phyloP scores from a whole-genome alignment of 352 stramenopile species.

The Phytophthora sp. region DNA sequence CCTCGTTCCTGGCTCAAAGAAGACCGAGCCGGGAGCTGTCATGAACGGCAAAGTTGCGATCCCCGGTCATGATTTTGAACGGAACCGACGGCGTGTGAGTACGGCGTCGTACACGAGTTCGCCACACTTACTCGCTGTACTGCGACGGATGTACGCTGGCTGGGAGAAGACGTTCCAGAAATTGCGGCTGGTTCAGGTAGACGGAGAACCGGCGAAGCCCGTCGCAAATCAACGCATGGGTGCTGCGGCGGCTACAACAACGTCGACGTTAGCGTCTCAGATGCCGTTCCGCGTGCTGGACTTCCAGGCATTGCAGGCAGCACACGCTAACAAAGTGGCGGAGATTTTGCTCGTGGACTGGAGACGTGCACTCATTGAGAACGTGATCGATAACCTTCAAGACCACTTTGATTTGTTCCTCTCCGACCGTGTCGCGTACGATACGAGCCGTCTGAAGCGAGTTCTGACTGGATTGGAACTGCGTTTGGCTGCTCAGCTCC shows the following conservation, averaged over 20 bases:
- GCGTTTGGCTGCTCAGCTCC: conserved; percentile 86
- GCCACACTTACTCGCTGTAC: conserved; percentile 69
- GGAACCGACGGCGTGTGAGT: conserved; percentile 57
- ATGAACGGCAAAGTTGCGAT: conserved; percentile 85
- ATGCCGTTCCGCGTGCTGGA: conserved; percentile 87
- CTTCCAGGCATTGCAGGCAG: conserved; percentile 82
- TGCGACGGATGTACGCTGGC: conserved; percentile 89
- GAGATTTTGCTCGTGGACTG: conserved; percentile 89
- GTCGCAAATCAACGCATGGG: conserved; percentile 5
- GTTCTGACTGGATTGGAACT: conserved; percentile 88
- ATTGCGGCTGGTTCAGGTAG: conserved; percentile 70
- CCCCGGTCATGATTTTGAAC: conserved; percentile 67
- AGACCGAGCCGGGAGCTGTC: conserved; percentile 25
- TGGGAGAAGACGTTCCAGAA: conserved; percentile 91
- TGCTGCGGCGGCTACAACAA: neutral
- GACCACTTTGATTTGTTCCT: conserved; percentile 95
- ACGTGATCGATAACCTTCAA: conserved; percentile 94
- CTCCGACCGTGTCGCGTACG: conserved; percentile 72
- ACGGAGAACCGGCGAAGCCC: conserved; percentile 28
- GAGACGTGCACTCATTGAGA: conserved; percentile 90
- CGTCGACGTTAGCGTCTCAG: conserved; percentile 48
- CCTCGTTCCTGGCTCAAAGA: conserved; percentile 43
- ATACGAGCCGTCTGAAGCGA: conserved; percentile 58
- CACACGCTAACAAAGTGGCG: conserved; percentile 75
- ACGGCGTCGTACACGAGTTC: conserved; percentile 64